Evolutionary conservation across 2,329 filamentous ascomycete genomes (phyloP).

Genomic region (Alternaria angustiovoidea): DNA sequence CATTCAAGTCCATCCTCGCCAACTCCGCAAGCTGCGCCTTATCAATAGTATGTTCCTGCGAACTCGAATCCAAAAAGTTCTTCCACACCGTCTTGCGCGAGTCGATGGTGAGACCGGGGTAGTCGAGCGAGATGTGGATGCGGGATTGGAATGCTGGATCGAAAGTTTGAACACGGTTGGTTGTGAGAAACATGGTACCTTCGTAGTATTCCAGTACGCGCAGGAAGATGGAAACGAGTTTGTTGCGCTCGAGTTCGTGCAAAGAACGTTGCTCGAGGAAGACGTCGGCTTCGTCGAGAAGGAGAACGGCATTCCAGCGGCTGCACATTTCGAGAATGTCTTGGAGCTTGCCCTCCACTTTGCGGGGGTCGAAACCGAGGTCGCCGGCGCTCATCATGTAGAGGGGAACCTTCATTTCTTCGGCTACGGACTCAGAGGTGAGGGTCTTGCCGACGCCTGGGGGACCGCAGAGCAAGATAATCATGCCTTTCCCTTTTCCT

Average conservation of each 20-base stretch:
- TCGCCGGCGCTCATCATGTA: conserved; percentile 85
- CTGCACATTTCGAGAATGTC: conserved; percentile 85
- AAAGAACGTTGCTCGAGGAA: conserved; percentile 60
- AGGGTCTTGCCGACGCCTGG: conserved; percentile 41
- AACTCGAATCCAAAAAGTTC: conserved; percentile 46
- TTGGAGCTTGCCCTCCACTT: conserved; percentile 76
- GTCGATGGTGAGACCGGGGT: conserved; percentile 35
- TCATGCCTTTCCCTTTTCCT: conserved; percentile 49
- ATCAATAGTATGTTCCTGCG: conserved; percentile 26
- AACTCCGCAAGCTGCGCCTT: conserved; percentile 39
- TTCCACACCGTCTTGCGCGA: conserved; percentile 49
- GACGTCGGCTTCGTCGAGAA: conserved; percentile 77
- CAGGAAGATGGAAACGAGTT: conserved; percentile 51
- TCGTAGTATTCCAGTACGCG: conserved; percentile 46
- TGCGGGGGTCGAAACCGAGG: conserved; percentile 63
- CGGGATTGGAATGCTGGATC: conserved; percentile 44
- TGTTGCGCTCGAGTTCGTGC: conserved; percentile 47
- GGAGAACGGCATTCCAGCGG: conserved; percentile 62
- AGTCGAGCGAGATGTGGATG: conserved; percentile 44
- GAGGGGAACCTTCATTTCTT: conserved; percentile 30
- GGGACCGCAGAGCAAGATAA: conserved; percentile 36
- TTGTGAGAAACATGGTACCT: conserved; percentile 48
- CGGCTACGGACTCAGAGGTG: conserved; percentile 31
- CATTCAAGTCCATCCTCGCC: conserved; percentile 56
- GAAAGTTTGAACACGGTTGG: conserved; percentile 44